These are phyloP conservation scores for Piromyces sp. DNA, from an alignment of 192 early-diverging fungal genomes.

Conservation along the genomic window DNA sequence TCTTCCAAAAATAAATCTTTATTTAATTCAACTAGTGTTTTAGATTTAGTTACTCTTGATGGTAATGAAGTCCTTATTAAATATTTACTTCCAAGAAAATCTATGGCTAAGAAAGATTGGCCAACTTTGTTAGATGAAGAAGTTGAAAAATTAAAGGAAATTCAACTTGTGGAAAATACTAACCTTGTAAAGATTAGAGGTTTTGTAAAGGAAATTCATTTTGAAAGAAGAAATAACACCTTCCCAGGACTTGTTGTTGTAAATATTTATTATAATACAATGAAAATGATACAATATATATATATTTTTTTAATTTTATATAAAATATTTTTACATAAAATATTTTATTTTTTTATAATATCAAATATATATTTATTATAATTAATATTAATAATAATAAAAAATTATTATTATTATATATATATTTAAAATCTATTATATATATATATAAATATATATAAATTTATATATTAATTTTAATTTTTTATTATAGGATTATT, in stretches of 20 bases:
- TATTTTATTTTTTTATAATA: too few relatives aligned
- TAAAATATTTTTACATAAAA: too few relatives aligned
- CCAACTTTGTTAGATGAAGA: background rate
- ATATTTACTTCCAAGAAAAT: background rate
- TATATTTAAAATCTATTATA: too few relatives aligned
- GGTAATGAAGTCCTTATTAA: background rate
- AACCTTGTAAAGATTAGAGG: background rate
- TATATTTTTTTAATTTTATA: too few relatives aligned
- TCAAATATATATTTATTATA: too few relatives aligned
- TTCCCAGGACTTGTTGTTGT: background rate
- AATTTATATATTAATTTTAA: too few relatives aligned
- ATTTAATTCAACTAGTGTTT: background rate
- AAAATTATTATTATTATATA: too few relatives aligned
- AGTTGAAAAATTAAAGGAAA: background rate
- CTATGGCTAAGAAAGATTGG: background rate
- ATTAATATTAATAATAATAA: too few relatives aligned
- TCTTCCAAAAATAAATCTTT: background rate
- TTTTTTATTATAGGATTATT: background rate
- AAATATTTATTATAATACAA: background rate
- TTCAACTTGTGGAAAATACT: background rate
- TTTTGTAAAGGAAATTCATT: background rate
- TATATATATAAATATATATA: too few relatives aligned
- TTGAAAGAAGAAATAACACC: background rate
- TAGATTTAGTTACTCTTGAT: background rate
- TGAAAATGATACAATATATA: too few relatives aligned